Evolutionary conservation across 495 filamentous ascomycete species (phyloP).

Genomic region (Daldinia grandis): DNA sequence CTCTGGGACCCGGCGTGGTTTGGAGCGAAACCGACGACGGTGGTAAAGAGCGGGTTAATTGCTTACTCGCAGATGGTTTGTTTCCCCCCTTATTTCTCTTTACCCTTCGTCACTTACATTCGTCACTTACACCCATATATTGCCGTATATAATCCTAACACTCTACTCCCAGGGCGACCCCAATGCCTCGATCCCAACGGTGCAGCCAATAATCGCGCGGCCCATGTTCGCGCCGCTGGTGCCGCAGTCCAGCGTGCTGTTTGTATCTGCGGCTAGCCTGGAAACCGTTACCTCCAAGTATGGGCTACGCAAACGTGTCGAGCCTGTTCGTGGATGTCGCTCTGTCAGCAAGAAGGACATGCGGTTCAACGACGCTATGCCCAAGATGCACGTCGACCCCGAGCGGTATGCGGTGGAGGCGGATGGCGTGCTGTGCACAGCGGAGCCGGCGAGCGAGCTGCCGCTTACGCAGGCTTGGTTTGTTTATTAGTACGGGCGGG

Average conservation of each 20-base stretch:
- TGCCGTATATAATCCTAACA: not conserved
- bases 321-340: slow-evolving; percentile 82
- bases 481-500: slow-evolving; percentile 67
- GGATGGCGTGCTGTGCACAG: slow-evolving; percentile 77
- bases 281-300: slow-evolving; percentile 70
- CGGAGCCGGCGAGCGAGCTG: slow-evolving; percentile 74
- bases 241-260: slow-evolving; percentile 78
- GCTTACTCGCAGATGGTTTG: slow-evolving; percentile 83
- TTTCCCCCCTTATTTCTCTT: slow-evolving; percentile 6
- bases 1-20: slow-evolving; percentile 89
- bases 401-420: slow-evolving; percentile 92
- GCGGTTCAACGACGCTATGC: slow-evolving; percentile 90
- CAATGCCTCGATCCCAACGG: slow-evolving; percentile 89
- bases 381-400: slow-evolving; percentile 92
- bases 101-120: not conserved
- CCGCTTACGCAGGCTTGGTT: slow-evolving; percentile 86
- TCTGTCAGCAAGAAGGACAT: slow-evolving; percentile 88
- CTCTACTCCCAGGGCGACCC: slow-evolving; percentile 74
- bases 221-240: slow-evolving; percentile 87
- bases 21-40: slow-evolving; percentile 82
- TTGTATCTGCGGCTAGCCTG: slow-evolving; percentile 80
- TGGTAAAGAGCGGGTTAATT: slow-evolving; percentile 93
- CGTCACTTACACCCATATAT: not conserved
- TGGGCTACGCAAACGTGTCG: slow-evolving; percentile 79
- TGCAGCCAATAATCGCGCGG: slow-evolving; percentile 85